Conservation (phyloP, 345 rosid genomes). For the Salix exigua region DNA sequence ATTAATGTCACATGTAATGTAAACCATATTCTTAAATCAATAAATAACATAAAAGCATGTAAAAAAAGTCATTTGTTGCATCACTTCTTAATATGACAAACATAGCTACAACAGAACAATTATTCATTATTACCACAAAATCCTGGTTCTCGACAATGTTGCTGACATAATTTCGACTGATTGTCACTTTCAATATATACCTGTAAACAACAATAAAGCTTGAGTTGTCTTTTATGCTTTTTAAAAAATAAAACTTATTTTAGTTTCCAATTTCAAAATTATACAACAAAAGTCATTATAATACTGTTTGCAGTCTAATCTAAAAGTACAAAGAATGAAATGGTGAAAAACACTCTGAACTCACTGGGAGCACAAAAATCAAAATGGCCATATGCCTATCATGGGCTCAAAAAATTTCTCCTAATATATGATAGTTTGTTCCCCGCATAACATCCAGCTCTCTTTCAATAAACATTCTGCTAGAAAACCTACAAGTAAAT, state of each 20-base stretch:
- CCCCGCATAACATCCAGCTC: neutral
- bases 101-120: neutral
- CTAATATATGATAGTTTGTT: neutral
- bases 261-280: neutral
- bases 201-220: constrained; percentile 29
- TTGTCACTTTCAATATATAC: constrained; percentile 90
- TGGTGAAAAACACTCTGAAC: neutral
- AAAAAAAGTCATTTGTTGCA: neutral
- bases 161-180: constrained; percentile 84
- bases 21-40: neutral
- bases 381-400: neutral
- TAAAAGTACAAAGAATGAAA: neutral
- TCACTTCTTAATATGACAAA: neutral
- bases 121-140: constrained; percentile 57
- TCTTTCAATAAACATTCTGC: no score
- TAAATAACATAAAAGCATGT: neutral
- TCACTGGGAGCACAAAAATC: neutral
- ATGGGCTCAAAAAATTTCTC: neutral
- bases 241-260: neutral
- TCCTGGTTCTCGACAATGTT: constrained; percentile 91
- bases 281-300: neutral
- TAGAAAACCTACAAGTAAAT: no score
- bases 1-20: neutral
- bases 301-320: neutral
- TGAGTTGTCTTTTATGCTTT: neutral